Conservation (phyloP, 73 alveolate genomes). For the Breviolum minutum region DNA sequence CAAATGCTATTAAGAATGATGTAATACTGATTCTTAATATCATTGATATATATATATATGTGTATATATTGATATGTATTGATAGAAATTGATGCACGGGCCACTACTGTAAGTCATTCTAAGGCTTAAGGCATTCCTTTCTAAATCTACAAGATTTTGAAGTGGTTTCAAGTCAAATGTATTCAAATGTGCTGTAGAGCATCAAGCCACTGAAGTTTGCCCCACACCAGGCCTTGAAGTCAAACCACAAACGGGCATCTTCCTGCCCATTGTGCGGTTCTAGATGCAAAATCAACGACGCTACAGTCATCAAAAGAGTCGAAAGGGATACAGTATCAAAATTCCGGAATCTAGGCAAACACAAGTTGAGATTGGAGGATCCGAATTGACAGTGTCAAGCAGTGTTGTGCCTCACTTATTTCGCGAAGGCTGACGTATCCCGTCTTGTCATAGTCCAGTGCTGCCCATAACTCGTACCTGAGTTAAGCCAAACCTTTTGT, state of each 20-base stretch:
- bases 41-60: no score
- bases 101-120: not conserved
- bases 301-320: not conserved
- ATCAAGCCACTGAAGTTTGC: slow-evolving; percentile 59
- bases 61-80: not conserved
- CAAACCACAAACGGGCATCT: slow-evolving; percentile 88
- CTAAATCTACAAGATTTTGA: not conserved
- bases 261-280: not conserved
- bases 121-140: not conserved
- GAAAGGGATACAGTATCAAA: not conserved
- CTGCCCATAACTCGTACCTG: slow-evolving; percentile 74
- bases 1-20: no score
- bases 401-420: slow-evolving; percentile 51
- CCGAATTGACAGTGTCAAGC: no score
- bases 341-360: not conserved
- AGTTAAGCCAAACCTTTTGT: not conserved
- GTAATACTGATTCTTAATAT: no score
- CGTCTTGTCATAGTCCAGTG: slow-evolving; percentile 67
- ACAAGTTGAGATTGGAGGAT: not conserved
- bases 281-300: no score
- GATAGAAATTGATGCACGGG: not conserved
- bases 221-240: slow-evolving; percentile 62
- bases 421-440: slow-evolving; percentile 92
- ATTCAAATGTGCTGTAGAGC: not conserved
- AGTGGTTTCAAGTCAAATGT: not conserved